phyloP scores from a whole-genome alignment of 768 basidiomycete species.

The Auricularia heimuer region DNA sequence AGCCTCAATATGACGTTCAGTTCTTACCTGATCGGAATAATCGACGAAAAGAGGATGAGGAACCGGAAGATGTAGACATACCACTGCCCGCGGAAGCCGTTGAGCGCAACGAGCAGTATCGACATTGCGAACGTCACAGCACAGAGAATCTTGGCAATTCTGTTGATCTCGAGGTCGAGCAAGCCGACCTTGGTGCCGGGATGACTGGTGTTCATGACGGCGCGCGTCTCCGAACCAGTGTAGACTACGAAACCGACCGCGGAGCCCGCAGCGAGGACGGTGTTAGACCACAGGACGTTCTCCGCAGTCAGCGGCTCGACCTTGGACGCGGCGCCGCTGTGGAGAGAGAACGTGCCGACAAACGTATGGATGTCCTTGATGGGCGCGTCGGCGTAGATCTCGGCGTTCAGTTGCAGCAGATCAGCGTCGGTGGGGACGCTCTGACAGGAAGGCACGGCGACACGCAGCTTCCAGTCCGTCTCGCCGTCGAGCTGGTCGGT shows the following conservation, averaged over 20 bases:
- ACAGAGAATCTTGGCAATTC: conserved; percentile 94
- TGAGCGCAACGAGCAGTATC: conserved; percentile 83
- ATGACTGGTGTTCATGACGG: conserved; percentile 98
- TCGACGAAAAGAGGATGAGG: conserved; percentile 94
- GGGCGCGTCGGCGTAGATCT: conserved; percentile 91
- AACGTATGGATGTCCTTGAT: conserved; percentile 96
- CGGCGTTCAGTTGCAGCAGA: conserved; percentile 61
- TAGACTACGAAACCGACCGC: conserved; percentile 91
- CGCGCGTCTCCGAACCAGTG: conserved; percentile 89
- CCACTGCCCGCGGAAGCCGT: conserved; percentile 93
- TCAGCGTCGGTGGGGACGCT: conserved; percentile 45
- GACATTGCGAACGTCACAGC: conserved; percentile 89
- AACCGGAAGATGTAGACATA: conserved; percentile 96
- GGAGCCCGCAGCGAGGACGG: conserved; percentile 89
- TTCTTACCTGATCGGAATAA: conserved; percentile 92
- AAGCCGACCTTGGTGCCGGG: conserved; percentile 91
- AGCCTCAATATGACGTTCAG: background rate
- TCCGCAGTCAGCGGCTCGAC: conserved; percentile 88
- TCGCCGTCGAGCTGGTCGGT: conserved; percentile 98
- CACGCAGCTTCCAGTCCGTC: conserved; percentile 96
- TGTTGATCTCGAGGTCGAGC: conserved; percentile 89
- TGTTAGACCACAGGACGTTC: conserved; percentile 95
- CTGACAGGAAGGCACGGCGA: conserved; percentile 80
- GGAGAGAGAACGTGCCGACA: conserved; percentile 75
- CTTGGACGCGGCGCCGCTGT: conserved; percentile 26